Conservation (phyloP, 2,329 filamentous ascomycete species). For the Domatiomyces catenatus region DNA sequence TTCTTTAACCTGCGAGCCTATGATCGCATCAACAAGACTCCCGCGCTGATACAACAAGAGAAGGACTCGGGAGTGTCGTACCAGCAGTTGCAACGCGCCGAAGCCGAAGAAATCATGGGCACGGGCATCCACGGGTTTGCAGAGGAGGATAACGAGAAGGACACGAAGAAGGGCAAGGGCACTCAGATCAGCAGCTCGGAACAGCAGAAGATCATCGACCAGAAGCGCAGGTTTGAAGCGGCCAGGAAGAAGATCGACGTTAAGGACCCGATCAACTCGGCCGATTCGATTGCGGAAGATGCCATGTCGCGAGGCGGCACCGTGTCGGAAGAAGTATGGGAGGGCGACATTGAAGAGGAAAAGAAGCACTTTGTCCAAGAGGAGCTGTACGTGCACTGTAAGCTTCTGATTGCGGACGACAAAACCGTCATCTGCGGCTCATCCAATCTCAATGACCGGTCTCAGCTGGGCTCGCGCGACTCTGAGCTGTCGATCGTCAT, state of each 20-base stretch:
- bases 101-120: conserved; percentile 78
- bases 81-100: conserved; percentile 68
- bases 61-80: conserved; percentile 70
- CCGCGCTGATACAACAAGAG: conserved; percentile 57
- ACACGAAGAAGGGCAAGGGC: conserved; percentile 3
- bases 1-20: conserved; percentile 89
- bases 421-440: conserved; percentile 66
- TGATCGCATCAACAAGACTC: conserved; percentile 76
- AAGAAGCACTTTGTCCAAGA: conserved; percentile 72
- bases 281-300: conserved; percentile 54
- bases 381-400: conserved; percentile 88
- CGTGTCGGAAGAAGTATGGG: conserved; percentile 58
- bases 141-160: conserved; percentile 22
- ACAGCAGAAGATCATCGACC: conserved; percentile 31
- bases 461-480: conserved; percentile 70
- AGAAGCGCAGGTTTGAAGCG: conserved; percentile 32
- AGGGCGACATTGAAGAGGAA: conserved; percentile 58
- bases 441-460: conserved; percentile 54
- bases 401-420: conserved; percentile 71
- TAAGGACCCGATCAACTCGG: conserved; percentile 33
- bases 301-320: conserved; percentile 59
- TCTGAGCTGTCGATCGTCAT: conserved; percentile 83
- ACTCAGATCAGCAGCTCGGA: conserved; percentile 21
- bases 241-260: conserved; percentile 25
- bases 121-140: conserved; percentile 50